phyloP scores from a whole-genome alignment of 805 yeast genomes.

The Saturnispora galanensis region DNA sequence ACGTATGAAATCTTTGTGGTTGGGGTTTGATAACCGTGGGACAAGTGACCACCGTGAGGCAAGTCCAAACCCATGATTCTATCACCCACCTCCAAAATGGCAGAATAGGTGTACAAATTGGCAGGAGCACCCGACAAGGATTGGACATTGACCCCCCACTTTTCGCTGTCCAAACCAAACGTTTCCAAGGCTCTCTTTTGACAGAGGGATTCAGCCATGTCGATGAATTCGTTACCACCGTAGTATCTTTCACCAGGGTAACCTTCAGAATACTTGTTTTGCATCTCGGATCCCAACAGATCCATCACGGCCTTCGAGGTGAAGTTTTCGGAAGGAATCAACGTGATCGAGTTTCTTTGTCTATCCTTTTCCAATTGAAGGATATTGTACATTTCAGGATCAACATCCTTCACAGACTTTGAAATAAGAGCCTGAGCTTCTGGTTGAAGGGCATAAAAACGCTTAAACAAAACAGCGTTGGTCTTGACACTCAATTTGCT shows the following conservation, averaged over 20 bases:
- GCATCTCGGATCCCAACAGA: conserved; percentile 95
- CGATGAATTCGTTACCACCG: conserved; percentile 97
- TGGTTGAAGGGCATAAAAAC: conserved; percentile 38
- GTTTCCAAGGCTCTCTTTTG: conserved; percentile 92
- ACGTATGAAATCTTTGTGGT: conserved; percentile 89
- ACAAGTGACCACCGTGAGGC: conserved; percentile 98
- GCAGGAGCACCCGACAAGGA: conserved; percentile 97
- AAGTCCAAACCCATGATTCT: conserved; percentile 96
- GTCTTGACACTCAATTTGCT: background rate
- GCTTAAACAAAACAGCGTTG: conserved; percentile 5
- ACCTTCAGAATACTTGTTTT: conserved; percentile 97
- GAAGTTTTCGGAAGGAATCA: conserved; percentile 96
- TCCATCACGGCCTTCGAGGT: conserved; percentile 95
- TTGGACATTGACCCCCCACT: conserved; percentile 98
- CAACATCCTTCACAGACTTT: conserved; percentile 54
- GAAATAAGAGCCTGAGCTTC: conserved; percentile 46
- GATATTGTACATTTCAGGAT: conserved; percentile 70
- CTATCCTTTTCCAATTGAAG: conserved; percentile 75
- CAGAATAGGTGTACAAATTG: conserved; percentile 92
- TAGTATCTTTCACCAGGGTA: conserved; percentile 98
- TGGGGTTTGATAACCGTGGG: conserved; percentile 97
- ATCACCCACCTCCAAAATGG: conserved; percentile 89
- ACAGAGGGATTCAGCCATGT: conserved; percentile 84
- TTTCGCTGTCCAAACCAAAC: conserved; percentile 63
- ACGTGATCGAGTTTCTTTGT: conserved; percentile 86